Base-by-base conservation (phyloP, 768 basidiomycete genomes). In the Kwoniella pini region DNA sequence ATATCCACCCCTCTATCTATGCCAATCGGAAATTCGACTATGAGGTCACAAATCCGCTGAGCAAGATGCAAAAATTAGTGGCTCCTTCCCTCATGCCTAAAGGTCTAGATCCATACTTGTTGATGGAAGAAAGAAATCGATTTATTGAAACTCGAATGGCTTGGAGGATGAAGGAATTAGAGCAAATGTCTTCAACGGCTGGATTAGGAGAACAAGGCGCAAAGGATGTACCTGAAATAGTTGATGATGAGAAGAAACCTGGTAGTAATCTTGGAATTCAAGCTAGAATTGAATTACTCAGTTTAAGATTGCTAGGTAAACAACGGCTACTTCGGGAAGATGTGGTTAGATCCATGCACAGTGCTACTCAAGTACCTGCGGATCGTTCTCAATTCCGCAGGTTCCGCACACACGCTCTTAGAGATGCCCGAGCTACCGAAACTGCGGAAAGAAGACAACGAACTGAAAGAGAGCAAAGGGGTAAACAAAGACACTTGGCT, bases 401-500 rank as follows among this genome's bases (percentile, higher is more conserved):
- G 26, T 83, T 84, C 44, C 86, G 91, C 64, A 95, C 93, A 72
- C 89, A 88, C 3, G 87, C 86, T 4, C 82, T 95, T 52, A 87
- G 91, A 19, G 94, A 98, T 73, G 91, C 91, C 26, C 87, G 91
- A 44, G 84, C 84, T 79, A 94, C 91, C 1, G 95, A 98, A 78
- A 85, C 86, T 60, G 84, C 88, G 5, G 96, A 99, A 80, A 85
- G 91, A 60, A 88, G 89, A 76, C 96, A 98, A 75, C 87, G 94
- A 27, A 82, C 84, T 12, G 95, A 98, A 61, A 87, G 96, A 21
- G 95, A 98, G 79, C 87, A 88, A 22, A 87, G 91, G 33, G 93
- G 93, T 42, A 98, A 98, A 78, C 88, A 91, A 81, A 93, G 95
- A 75, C 96, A 99, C 72, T 85, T 95, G 73, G 93, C 95, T 65